Evolutionary conservation across 2,329 filamentous ascomycete genomes (phyloP), one percentile per base, ranked within the genome.

Genomic region (Paracorniculantispora psalliotae): DNA sequence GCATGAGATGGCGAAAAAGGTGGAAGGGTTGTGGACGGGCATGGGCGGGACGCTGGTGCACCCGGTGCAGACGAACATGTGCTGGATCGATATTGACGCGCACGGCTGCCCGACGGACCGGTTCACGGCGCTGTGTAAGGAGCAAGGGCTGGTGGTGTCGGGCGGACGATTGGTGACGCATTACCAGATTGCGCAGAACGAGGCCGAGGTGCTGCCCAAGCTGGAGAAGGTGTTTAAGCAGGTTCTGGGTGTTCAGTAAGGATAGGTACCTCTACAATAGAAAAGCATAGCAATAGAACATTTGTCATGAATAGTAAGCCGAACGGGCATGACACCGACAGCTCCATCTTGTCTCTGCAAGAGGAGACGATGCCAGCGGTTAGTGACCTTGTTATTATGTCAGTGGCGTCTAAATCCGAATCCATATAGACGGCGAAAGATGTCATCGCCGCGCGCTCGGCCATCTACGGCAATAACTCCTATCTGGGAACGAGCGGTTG

Each of bases 21-120:
- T 88, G 44, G 90, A 88, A 80, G 77, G 77, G n/a, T 71, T 89
- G 63, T 96, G 91, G 91, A 81, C 77, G 5, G 75, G 74, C 17
- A 77, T 86, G 54, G 91, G 91, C 4, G 91, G 91, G 1, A 84
- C 82, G 72, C 73, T 91, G 59, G 73, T 79, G 21, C 79, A 87
- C 61, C 87, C 89, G 0, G 87, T 89, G 1, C 87, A 96, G 68
- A 96, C 91, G n/a, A 96, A 96, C 74, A 96, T 96, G 90, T 84
- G 91, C 35, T 96, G 90, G 91, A 68, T 96, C 60, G 87, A 96
- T 70, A 75, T 94, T 17, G 81, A 84, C 30, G 80, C 80, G 1
- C 81, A 83, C 12, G 82, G 83, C 76, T 78, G 6, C 61, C 69
- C 70, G 15, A 61, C 54, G 6, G 69, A 69, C 57, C 70, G 67